Conservation (phyloP, 495 filamentous ascomycete genomes). For the Daldinia bambusicola region DNA sequence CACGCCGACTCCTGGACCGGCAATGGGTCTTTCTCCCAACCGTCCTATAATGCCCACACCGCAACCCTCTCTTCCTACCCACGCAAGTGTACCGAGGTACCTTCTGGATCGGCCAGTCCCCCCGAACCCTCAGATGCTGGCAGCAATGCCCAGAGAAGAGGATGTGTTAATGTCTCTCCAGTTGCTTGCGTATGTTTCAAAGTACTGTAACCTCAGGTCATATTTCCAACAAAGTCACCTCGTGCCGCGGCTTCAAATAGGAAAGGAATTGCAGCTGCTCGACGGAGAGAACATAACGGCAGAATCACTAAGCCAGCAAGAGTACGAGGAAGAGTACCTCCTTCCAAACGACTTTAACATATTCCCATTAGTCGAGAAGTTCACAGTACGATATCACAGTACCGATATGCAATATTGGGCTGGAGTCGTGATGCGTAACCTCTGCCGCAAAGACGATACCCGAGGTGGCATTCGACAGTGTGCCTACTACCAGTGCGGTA, state of each 20-base stretch:
- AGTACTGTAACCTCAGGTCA: constrained; percentile 94
- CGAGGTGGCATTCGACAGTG: constrained; percentile 95
- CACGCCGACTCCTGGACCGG: constrained; percentile 63
- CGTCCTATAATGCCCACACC: constrained; percentile 78
- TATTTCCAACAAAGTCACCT: constrained; percentile 97
- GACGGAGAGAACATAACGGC: constrained; percentile 66
- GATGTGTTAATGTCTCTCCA: constrained; percentile 99
- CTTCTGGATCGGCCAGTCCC: constrained; percentile 75
- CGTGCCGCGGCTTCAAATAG: constrained; percentile 91
- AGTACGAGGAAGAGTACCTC: constrained; percentile 88
- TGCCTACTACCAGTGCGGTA: constrained; percentile 96
- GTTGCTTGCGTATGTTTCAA: constrained; percentile 95
- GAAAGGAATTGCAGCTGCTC: constrained; percentile 79
- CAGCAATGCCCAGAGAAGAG: constrained; percentile 93
- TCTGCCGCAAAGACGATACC: constrained; percentile 96
- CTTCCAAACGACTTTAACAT: constrained; percentile 96
- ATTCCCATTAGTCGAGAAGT: constrained; percentile 97
- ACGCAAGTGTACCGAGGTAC: constrained; percentile 72
- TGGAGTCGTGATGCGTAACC: constrained; percentile 97
- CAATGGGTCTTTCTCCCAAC: constrained; percentile 80
- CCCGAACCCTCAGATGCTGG: constrained; percentile 73
- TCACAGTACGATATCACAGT: constrained; percentile 92
- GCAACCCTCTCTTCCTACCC: constrained; percentile 72
- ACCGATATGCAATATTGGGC: constrained; percentile 99
- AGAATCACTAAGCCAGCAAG: constrained; percentile 58